Evolutionary conservation across 768 basidiomycete species (phyloP), one percentile per base, ranked within the genome.

Genomic region (Stropharia rugosoannulata): DNA sequence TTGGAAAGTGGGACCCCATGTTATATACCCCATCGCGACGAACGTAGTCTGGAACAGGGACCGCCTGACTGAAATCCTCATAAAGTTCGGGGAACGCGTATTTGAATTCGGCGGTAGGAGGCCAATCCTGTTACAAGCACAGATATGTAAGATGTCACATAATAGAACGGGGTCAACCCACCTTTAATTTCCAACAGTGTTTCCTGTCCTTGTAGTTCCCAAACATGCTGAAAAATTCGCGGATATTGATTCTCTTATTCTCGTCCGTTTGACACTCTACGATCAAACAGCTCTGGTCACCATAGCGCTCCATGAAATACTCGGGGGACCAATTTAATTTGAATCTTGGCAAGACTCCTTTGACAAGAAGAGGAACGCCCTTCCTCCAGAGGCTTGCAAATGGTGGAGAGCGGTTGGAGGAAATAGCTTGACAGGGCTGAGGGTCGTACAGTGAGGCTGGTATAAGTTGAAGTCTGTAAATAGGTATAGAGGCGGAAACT

Each of bases 31-130:
- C 95, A 64, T 98, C 94, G 35, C 90, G 84, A 49, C 94, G 79
- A n/a, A 93, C 91, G 68, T 90, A 95, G 66, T 88, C 87, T 1
- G 93, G 93, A 0, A 94, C 87, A 0, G 95, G 95, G 1, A 97
- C 86, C 3, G 87, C 86, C 13, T 80, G 71, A 59, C 80, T 84
- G 66, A 96, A 97, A 66, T 97, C 95, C 35, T 89, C 82, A 64
- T 84, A 98, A 10, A 97, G 75, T 50, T 88, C 87, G 0, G 95
- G 95, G 67, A 94, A 93, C 1, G 83, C 81, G 2, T 80, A 76
- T 65, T 86, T 86, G 74, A 98, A 96, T 59, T 96, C 94, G 2
- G 83, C 80, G 8, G 88, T 86, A 0, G 91, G 83, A 3, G 95
- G 95, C 95, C 95, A 98, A 72, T 98, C 95, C 87, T 95, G 61